phyloP scores from a whole-genome alignment of 2,329 filamentous ascomycete species.

The Akanthomyces dipterigenus region DNA sequence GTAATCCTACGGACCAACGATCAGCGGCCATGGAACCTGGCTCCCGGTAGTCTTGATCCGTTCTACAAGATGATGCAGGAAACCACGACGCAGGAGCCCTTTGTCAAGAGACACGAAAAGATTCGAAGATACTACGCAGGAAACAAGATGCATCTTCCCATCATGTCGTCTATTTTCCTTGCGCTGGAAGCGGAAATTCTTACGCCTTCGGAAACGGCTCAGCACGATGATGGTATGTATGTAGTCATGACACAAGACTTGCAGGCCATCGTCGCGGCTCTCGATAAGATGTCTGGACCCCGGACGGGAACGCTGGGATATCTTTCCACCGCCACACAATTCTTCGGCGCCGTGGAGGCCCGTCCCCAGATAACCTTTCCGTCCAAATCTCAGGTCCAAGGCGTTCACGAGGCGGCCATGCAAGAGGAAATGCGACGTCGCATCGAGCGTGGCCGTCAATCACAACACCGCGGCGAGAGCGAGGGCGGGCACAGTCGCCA shows the following conservation, averaged over 20 bases:
- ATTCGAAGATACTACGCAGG: background rate
- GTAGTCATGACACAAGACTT: background rate
- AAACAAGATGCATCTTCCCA: background rate
- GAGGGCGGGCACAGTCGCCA: too few relatives aligned
- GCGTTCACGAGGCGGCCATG: background rate
- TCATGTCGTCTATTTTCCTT: background rate
- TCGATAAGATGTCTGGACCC: background rate
- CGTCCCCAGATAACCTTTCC: background rate
- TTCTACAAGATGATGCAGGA: background rate
- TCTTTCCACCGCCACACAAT: background rate
- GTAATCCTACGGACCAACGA: background rate
- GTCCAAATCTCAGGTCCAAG: background rate
- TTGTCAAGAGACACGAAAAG: background rate
- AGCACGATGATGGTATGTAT: background rate
- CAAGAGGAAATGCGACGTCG: background rate
- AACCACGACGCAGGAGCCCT: background rate
- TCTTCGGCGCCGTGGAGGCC: background rate
- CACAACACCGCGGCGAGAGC: too few relatives aligned
- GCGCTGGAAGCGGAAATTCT: background rate
- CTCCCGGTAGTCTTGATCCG: background rate
- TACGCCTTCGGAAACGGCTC: background rate
- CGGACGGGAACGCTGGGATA: background rate
- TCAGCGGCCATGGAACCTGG: background rate
- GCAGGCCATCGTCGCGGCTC: background rate
- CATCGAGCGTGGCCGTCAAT: background rate